phyloP scores from a whole-genome alignment of 2,329 filamentous ascomycete genomes.

The Aureobasidium sp. region DNA sequence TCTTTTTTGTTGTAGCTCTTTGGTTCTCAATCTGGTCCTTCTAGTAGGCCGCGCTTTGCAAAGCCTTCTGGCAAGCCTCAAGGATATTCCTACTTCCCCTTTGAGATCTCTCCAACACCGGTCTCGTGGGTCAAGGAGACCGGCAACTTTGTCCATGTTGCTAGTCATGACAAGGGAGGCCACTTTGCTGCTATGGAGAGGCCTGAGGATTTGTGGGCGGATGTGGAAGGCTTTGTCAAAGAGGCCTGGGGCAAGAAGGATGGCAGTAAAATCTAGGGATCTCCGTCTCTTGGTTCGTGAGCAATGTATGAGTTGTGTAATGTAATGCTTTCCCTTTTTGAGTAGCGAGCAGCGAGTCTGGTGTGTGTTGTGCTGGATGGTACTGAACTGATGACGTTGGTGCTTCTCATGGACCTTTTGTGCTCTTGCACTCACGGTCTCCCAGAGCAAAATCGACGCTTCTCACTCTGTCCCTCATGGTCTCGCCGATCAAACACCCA shows the following conservation, averaged over 20 bases:
- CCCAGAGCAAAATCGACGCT: not conserved
- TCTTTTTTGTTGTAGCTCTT: not conserved
- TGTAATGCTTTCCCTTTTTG: not conserved
- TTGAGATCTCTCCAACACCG: conserved; percentile 35
- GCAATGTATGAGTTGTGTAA: not conserved
- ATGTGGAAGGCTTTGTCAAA: conserved; percentile 30
- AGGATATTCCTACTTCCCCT: conserved; percentile 39
- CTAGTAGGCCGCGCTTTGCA: conserved; percentile 15
- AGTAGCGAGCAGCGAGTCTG: not conserved
- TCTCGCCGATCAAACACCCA: not conserved
- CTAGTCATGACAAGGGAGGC: conserved; percentile 33
- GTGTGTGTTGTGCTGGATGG: not conserved
- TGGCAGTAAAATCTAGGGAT: not conserved
- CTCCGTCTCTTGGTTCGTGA: not conserved
- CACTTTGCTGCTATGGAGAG: conserved; percentile 36
- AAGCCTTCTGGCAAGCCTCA: conserved; percentile 30
- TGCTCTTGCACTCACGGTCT: too few species aligned
- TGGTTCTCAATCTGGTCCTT: not conserved
- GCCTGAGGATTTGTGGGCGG: conserved; percentile 26
- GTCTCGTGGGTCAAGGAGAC: conserved; percentile 32
- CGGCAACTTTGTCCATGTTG: conserved; percentile 35
- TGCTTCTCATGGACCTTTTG: too few species aligned
- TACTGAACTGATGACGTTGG: not conserved
- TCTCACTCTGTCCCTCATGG: not conserved
- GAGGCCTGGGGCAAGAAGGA: conserved; percentile 12